Base-by-base conservation (phyloP, 345 rosid genomes). In the Brassica juncea region DNA sequence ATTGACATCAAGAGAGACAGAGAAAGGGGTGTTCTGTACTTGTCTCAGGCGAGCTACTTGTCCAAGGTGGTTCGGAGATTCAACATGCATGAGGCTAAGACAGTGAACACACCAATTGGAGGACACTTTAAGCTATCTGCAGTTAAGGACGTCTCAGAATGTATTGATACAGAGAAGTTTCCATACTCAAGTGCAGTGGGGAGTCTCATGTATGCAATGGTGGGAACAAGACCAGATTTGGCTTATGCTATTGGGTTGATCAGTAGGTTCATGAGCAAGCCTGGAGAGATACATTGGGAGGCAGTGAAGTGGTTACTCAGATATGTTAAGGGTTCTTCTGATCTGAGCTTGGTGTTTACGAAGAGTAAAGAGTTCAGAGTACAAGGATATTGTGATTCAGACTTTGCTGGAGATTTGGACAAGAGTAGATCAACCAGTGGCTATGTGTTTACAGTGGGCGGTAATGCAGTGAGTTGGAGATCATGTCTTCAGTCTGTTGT, bases 321-420 rank as follows among this genome's bases (percentile, higher is more conserved):
- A 8, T 64, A 64, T 8, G 91, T 96, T 94, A 84, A 64, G 1
- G 47, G 68, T 32, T 16, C 69, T 0, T 16, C 7, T 1, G 27
- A 15, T 35, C 4, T 42, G 49, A 42, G 2, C 14, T 42, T 42
- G 14, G 49, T 42, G 14, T 42, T 9, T 42, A 42, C 49, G 14
- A 42, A 11, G 14, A 42, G 14, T 37, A 37, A 37, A 9, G 44
- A 9, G 9, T 37, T 37, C 44, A 37, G 9, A 2, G 2, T 37
- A 6, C 49, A 42, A 42, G 14, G 49, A 4, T 42, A 42, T 42
- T 42, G 49, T 42, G 49, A 42, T 11, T 42, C 49, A 42, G 14
- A 42, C 3, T 42, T 42, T 10, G 14, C 49, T 9, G 49, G 49
- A 42, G 49, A 42, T 42, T 42, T 42, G 49, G 49, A 42, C 49